Base-by-base conservation (phyloP, 129 eudicot genomes). In the Lactuca saligna region DNA sequence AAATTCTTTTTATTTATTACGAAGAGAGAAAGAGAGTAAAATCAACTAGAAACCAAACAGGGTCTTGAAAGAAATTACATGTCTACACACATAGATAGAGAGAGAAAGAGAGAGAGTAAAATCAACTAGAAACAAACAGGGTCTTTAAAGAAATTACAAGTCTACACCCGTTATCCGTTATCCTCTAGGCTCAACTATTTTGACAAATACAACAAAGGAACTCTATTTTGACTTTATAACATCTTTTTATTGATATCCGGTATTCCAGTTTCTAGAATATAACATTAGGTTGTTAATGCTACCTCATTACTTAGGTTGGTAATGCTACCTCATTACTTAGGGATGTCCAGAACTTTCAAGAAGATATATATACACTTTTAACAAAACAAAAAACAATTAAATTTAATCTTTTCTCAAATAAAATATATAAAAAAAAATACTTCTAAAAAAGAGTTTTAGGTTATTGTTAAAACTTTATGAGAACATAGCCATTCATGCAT, bases 251-350 rank as follows among this genome's bases (percentile, higher is more conserved):
- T 25, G 29, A 25, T 25, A 25, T 25, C 29, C 29, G 17, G 13
- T 63, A 5, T 14, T 17, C 0, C 6, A 44, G 8, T 49, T 74
- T 65, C 73, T 65, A 74, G 79, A 74, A 57, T 14, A 20, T 32
- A 35, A 42, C 17, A 56, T 17, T 15, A 42, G 39, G 31, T 31
- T 64, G 16, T 5, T 57, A 74, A 55, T 46, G 73, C 73, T 72
- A 74, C 79, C 54, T 74, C 79, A 74, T 74, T 66, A 13, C 73
- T 42, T 42, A 74, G 55, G 12, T 46, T 70, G 56, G 20, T 13
- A 10, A 4, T 5, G 37, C n/a, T 29, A 25, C 29, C 29, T 59
- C n/a, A 5, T 6, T 53, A 35, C 15, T 2, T 68, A 68, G 54
- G 73, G 38, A 16, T 10, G 38, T 25, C 29, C 1, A 25, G 29